These are phyloP conservation scores for Neurospora discreta DNA, from an alignment of 495 filamentous ascomycete species.

Conservation along the genomic window DNA sequence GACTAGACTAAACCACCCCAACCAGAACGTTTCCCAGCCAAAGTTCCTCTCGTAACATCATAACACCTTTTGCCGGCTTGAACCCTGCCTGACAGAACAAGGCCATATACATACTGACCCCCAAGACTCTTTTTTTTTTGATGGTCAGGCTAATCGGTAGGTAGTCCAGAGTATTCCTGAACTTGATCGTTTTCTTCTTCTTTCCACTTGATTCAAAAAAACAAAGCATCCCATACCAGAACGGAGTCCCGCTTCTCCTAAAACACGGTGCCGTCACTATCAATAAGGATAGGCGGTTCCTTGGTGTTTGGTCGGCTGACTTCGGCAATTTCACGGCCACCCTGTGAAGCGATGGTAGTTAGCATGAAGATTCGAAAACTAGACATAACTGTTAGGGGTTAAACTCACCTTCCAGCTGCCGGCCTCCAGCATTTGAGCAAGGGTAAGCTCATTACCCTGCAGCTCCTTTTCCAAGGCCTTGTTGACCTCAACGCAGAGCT, in stretches of 20 bases:
- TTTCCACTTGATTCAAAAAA: background rate
- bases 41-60: background rate
- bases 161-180: background rate
- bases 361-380: constrained; percentile 2
- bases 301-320: constrained; percentile 93
- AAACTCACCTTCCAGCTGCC: constrained; percentile 84
- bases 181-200: background rate
- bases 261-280: constrained; percentile 94
- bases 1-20: background rate
- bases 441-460: constrained; percentile 45
- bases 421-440: constrained; percentile 77
- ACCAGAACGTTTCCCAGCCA: background rate
- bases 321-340: constrained; percentile 91
- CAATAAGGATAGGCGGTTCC: constrained; percentile 91
- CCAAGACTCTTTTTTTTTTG: background rate
- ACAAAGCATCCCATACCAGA: background rate
- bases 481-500: constrained; percentile 64
- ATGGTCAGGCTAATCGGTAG: background rate
- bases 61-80: background rate
- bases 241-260: constrained; percentile 25
- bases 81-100: background rate
- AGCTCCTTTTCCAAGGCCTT: constrained; percentile 36
- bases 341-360: constrained; percentile 43
- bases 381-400: background rate
- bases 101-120: background rate